phyloP scores from a whole-genome alignment of 2,329 filamentous ascomycete genomes.

The Paracoccidioides lutzii region DNA sequence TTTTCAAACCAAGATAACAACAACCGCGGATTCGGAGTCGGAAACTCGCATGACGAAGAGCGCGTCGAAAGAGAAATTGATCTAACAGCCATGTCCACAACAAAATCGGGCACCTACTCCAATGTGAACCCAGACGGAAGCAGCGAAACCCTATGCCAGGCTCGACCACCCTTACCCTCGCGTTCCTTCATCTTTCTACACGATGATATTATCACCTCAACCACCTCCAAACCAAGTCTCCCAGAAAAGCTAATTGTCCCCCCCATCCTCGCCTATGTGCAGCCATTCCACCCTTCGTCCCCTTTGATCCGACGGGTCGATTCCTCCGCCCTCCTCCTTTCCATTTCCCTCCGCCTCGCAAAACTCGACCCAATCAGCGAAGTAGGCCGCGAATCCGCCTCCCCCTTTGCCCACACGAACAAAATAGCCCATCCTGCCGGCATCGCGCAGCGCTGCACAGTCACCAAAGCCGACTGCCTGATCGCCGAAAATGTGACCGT shows the following conservation, averaged over 20 bases:
- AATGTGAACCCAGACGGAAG: constrained; percentile 6
- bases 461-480: constrained; percentile 69
- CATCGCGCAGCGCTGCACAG: constrained; percentile 66
- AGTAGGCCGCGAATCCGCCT: constrained; percentile 41
- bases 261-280: constrained; percentile 69
- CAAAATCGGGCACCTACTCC: constrained; percentile 25
- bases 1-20: constrained; percentile 36
- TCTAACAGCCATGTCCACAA: constrained; percentile 41
- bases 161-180: constrained; percentile 6
- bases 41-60: constrained; percentile 24
- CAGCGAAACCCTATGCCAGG: constrained; percentile 9
- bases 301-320: constrained; percentile 79
- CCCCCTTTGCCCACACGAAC: constrained; percentile 61
- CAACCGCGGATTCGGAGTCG: constrained; percentile 31
- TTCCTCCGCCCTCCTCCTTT: constrained; percentile 66
- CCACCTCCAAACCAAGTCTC: background rate
- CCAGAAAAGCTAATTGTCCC: constrained; percentile 43
- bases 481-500: constrained; percentile 82
- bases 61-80: constrained; percentile 42
- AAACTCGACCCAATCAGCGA: constrained; percentile 53
- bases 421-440: constrained; percentile 78
- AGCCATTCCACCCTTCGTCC: constrained; percentile 39
- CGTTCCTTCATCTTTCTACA: constrained; percentile 7
- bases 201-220: constrained; percentile 9
- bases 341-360: constrained; percentile 71